Evolutionary conservation across 164 flowering plant genomes (phyloP).

Genomic region (Amborella trichopoda): DNA sequence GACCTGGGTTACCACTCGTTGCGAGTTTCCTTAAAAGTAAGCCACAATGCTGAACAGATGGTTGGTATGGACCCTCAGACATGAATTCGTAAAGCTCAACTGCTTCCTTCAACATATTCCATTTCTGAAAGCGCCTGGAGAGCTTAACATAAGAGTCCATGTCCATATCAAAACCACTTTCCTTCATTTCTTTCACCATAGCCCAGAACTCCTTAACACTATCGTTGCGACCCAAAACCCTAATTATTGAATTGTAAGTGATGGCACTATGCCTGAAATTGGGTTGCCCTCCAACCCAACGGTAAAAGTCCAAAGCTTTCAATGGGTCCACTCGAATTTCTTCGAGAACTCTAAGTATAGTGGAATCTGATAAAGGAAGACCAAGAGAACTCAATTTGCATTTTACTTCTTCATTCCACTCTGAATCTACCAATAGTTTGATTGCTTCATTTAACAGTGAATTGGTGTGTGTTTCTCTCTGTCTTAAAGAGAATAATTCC

Average conservation of each 20-base stretch:
- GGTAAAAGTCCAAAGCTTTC: conserved; percentile 55
- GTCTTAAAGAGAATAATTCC: conserved; percentile 33
- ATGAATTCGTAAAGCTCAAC: conserved; percentile 80
- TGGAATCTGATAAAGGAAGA: conserved; percentile 32
- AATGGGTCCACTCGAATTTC: conserved; percentile 35
- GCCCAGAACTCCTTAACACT: conserved; percentile 62
- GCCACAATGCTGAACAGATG: conserved; percentile 41
- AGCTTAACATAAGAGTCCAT: conserved; percentile 68
- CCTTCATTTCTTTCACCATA: conserved; percentile 57
- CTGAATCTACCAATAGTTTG: conserved; percentile 20
- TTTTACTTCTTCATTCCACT: conserved; percentile 47
- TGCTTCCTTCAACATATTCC: conserved; percentile 59
- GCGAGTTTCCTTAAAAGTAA: conserved; percentile 43
- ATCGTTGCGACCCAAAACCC: conserved; percentile 50
- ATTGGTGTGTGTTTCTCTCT: conserved; percentile 30
- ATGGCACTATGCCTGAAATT: conserved; percentile 42
- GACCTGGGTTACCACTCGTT: conserved; percentile 19
- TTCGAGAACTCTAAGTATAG: conserved; percentile 44
- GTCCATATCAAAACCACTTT: conserved; percentile 57
- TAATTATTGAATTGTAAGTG: conserved; percentile 65
- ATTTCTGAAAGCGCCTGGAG: conserved; percentile 54
- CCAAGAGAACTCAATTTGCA: conserved; percentile 31
- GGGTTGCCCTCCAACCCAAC: conserved; percentile 29
- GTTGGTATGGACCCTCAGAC: conserved; percentile 84
- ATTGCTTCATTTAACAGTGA: conserved; percentile 25